Evolutionary conservation across 495 filamentous ascomycete genomes (phyloP).

Genomic region (Xylaria venustula): DNA sequence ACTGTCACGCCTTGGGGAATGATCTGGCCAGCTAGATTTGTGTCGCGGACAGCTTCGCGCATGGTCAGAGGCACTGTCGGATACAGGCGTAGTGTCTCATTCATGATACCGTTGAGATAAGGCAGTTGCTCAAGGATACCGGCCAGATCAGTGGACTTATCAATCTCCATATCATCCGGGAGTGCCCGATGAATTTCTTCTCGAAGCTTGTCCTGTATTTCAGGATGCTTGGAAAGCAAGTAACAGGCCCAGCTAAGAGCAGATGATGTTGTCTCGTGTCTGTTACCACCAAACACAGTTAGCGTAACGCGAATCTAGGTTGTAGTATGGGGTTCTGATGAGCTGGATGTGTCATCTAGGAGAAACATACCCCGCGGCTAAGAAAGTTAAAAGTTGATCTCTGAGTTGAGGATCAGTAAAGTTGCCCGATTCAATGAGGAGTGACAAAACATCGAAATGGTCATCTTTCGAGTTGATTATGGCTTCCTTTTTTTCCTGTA

Average conservation of each 20-base stretch:
- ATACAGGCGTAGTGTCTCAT: slow-evolving; percentile 32
- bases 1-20: slow-evolving; percentile 50
- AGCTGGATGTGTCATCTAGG: not conserved
- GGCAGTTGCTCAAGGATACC: slow-evolving; percentile 38
- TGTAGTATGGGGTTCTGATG: slow-evolving; percentile 28
- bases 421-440: slow-evolving; percentile 65
- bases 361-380: slow-evolving; percentile 60
- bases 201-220: slow-evolving; percentile 35
- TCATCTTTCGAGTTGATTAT: slow-evolving; percentile 45
- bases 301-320: not conserved
- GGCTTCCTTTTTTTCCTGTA: slow-evolving; percentile 57
- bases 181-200: slow-evolving; percentile 51
- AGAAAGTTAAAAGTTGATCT: slow-evolving; percentile 82
- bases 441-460: slow-evolving; percentile 70
- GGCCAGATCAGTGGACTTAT: slow-evolving; percentile 36
- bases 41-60: slow-evolving; percentile 56
- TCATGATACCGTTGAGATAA: slow-evolving; percentile 35
- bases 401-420: slow-evolving; percentile 73
- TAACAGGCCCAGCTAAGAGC: slow-evolving; percentile 43
- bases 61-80: slow-evolving; percentile 50
- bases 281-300: slow-evolving; percentile 11
- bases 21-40: slow-evolving; percentile 51
- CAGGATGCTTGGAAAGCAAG: slow-evolving; percentile 37
- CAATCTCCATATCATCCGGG: slow-evolving; percentile 42
- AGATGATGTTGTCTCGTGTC: slow-evolving; percentile 60